phyloP scores from a whole-genome alignment of 1,139 yeast genomes.

The Candida frijolesensis region DNA sequence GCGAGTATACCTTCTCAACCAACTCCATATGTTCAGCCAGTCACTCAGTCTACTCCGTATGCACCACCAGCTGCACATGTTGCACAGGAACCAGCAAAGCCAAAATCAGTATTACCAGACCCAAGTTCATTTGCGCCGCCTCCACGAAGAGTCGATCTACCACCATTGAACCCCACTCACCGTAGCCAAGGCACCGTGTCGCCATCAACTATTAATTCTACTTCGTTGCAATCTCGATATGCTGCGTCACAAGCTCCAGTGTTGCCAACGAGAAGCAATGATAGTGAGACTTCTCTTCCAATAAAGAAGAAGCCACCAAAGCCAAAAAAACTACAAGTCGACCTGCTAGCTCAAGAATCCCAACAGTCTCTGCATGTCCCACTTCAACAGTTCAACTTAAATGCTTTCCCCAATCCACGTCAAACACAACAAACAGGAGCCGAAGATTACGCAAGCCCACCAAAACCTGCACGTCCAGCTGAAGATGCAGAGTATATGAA shows the following conservation, averaged over 20 bases:
- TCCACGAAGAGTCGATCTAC: slow-evolving; percentile 27
- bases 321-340: slow-evolving; percentile 14
- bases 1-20: slow-evolving; percentile 3
- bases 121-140: slow-evolving; percentile 47
- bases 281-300: slow-evolving; percentile 3
- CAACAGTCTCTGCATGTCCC: neutral
- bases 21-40: neutral
- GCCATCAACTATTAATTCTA: slow-evolving; percentile 1
- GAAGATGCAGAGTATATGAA: slow-evolving; percentile 6
- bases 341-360: neutral
- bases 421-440: slow-evolving; percentile 11
- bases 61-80: slow-evolving; percentile 2
- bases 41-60: neutral
- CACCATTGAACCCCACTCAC: slow-evolving; percentile 18
- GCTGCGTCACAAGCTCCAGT: slow-evolving; percentile 23
- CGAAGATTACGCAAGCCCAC: slow-evolving; percentile 11
- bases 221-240: slow-evolving; percentile 32
- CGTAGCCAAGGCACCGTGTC: slow-evolving; percentile 10
- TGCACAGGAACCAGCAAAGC: slow-evolving; percentile 11
- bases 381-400: slow-evolving; percentile 4
- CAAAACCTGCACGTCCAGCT: slow-evolving; percentile 13
- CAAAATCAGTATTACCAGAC: slow-evolving; percentile 36
- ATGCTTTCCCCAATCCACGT: slow-evolving; percentile 19
- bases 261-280: slow-evolving; percentile 4
- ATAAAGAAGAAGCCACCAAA: slow-evolving; percentile 14